phyloP scores from a whole-genome alignment of 2,329 filamentous ascomycete species.

The Apiospora malaysiana region DNA sequence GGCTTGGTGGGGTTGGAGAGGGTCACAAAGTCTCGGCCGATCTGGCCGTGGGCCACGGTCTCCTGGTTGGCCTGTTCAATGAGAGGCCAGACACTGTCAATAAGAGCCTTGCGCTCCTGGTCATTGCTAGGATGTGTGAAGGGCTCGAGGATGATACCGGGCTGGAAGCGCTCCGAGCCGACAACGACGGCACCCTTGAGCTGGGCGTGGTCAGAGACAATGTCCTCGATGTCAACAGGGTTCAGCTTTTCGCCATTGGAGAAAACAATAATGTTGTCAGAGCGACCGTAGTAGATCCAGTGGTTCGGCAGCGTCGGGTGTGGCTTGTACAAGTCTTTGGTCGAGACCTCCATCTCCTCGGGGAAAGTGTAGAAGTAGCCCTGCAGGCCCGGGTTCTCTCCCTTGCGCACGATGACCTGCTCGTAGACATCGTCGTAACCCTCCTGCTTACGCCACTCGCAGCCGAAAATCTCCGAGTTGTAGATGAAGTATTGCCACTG shows the following conservation, averaged over 20 bases:
- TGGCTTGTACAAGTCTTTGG: conserved; percentile 50
- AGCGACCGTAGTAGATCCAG: conserved; percentile 46
- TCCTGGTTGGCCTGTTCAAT: conserved; percentile 50
- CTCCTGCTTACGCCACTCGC: conserved; percentile 46
- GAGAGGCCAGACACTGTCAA: conserved; percentile 51
- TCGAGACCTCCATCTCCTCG: conserved; percentile 46
- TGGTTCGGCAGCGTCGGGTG: conserved; percentile 46
- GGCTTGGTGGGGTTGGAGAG: background rate
- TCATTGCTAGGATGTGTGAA: conserved; percentile 35
- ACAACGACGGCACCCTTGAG: conserved; percentile 52
- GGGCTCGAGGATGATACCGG: conserved; percentile 55
- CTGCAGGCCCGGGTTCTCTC: conserved; percentile 32
- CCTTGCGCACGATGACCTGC: conserved; percentile 36
- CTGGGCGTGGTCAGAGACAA: conserved; percentile 44
- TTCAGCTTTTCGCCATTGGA: conserved; percentile 59
- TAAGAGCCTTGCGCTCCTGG: conserved; percentile 37
- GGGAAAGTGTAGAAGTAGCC: conserved; percentile 49
- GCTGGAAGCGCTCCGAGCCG: conserved; percentile 52
- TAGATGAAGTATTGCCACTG: conserved; percentile 53
- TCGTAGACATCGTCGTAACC: conserved; percentile 36
- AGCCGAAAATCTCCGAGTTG: conserved; percentile 47
- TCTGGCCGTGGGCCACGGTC: conserved; percentile 51
- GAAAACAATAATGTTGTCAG: conserved; percentile 56
- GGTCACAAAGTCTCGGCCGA: conserved; percentile 16
- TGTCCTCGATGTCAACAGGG: conserved; percentile 50